Evolutionary conservation across 495 filamentous ascomycete genomes (phyloP), one percentile per base, ranked within the genome.

Genomic region (Penicillium paxilli): DNA sequence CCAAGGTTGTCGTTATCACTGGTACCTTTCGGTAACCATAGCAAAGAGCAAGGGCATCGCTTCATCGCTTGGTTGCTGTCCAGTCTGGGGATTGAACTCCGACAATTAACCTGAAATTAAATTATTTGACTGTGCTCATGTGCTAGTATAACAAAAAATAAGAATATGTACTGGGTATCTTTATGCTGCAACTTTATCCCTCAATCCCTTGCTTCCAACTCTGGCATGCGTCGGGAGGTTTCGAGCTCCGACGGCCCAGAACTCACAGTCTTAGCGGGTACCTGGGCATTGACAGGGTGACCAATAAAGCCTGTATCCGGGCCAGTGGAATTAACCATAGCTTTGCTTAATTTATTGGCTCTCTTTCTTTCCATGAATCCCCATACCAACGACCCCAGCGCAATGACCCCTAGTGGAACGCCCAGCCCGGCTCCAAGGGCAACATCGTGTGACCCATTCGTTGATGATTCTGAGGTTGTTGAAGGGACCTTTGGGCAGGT

Each of bases 401-500:
- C 71, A 19, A 75, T 64, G 7, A 68, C 58, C 5, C 62, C 60
- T 5, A 65, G 47, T 1, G 70, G 67, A 5, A 62, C 60, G 10
- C 63, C 63, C 9, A 61, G 56, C 5, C 68, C 70, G 2, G 54
- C 68, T 4, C 68, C 68, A 9, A 73, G 55, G 8, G 70, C 62
- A 9, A 51, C 54, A 28, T 56, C 37, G n/a, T 55, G 47, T 38
- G 41, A 44, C 41, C 24, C 28, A 30, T 68, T 64, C 16, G 76
- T 62, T 38, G 86, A 63, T 12, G 73, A 64, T 14, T n/a, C n/a
- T n/a, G 46, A 23, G 6, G 44, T 7, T 5, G 42, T 38, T 35
- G 10, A 67, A 42, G 30, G 77, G 61, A 44, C 67, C 60, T 64
- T 77, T 1, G 40, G 47, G 5, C 47, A 47, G 19, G 60, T 25